These are phyloP conservation scores for Mycena chlorophos DNA, from an alignment of 768 basidiomycete genomes.

Conservation along the genomic window DNA sequence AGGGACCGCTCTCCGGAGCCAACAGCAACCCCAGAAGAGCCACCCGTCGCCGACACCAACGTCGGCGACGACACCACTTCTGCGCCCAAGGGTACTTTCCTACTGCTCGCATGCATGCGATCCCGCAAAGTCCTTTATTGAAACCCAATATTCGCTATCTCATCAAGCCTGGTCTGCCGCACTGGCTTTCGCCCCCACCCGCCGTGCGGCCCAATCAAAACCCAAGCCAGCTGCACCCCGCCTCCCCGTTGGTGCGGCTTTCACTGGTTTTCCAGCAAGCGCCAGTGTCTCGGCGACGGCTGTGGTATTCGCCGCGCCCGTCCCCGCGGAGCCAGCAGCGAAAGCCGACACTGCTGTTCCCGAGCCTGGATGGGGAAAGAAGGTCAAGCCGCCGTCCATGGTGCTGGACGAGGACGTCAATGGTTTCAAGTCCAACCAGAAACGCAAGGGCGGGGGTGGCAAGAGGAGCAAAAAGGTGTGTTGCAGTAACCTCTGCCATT, in stretches of 20 bases:
- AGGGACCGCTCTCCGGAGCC: slow-evolving; percentile 24
- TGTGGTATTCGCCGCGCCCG: slow-evolving; percentile 29
- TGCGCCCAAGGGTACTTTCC: slow-evolving; percentile 53
- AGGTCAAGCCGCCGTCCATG: slow-evolving; percentile 90
- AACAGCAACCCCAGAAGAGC: slow-evolving; percentile 24
- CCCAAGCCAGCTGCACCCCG: slow-evolving; percentile 53
- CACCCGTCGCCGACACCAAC: slow-evolving; percentile 31
- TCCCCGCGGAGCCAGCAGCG: slow-evolving; percentile 35
- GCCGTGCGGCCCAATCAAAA: slow-evolving; percentile 59
- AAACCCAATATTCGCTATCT: slow-evolving; percentile 42
- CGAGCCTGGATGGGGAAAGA: slow-evolving; percentile 78
- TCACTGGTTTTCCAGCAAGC: slow-evolving; percentile 32
- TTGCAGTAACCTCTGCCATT: slow-evolving; percentile 1
- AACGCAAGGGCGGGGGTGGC: slow-evolving; percentile 53
- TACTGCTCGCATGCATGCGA: slow-evolving; percentile 47
- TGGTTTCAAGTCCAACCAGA: slow-evolving; percentile 69
- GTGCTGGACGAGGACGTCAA: slow-evolving; percentile 87
- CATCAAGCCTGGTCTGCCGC: slow-evolving; percentile 83
- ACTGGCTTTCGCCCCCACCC: slow-evolving; percentile 84
- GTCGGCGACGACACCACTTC: slow-evolving; percentile 27
- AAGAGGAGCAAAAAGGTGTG: slow-evolving; percentile 65
- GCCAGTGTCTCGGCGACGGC: slow-evolving; percentile 34
- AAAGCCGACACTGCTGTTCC: slow-evolving; percentile 39
- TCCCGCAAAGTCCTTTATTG: slow-evolving; percentile 59
- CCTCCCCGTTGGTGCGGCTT: slow-evolving; percentile 63